These are phyloP conservation scores for Chloroidium sp. DNA, from an alignment of 163 green algal species.

Conservation along the genomic window DNA sequence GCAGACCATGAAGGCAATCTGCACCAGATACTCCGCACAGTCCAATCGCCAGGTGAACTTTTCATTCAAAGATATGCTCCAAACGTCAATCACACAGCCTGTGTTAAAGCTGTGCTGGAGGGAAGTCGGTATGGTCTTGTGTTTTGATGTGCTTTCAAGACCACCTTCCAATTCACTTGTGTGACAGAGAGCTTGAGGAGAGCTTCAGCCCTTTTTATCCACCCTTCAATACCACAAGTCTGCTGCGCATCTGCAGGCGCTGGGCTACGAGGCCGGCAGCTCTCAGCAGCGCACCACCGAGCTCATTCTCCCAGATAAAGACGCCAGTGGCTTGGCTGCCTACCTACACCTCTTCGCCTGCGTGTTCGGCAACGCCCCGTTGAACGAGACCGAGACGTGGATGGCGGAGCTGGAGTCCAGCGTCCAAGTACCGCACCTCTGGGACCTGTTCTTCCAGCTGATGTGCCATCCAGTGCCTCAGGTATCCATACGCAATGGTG, in stretches of 20 bases:
- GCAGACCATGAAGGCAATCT: conserved; percentile 23
- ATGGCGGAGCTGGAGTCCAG: conserved; percentile 25
- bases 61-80: no score
- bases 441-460: conserved; percentile 67
- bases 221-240: no score
- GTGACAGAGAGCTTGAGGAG: no score
- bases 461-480: conserved; percentile 66
- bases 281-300: conserved; percentile 12
- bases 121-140: not conserved
- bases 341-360: conserved; percentile 57
- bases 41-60: no score
- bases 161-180: no score
- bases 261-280: no score
- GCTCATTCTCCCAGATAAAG: conserved; percentile 41
- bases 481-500: not conserved
- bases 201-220: no score
- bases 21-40: conserved; percentile 15
- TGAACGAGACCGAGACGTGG: conserved; percentile 23
- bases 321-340: conserved; percentile 51
- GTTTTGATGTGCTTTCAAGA: not conserved
- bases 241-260: no score
- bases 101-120: no score
- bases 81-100: no score
- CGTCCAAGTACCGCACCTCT: conserved; percentile 19
- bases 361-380: conserved; percentile 22